Evolutionary conservation across 1,284 basidiomycete species (phyloP), one percentile per base, ranked within the genome.

Genomic region (Cutaneotrichosporon sp.): DNA sequence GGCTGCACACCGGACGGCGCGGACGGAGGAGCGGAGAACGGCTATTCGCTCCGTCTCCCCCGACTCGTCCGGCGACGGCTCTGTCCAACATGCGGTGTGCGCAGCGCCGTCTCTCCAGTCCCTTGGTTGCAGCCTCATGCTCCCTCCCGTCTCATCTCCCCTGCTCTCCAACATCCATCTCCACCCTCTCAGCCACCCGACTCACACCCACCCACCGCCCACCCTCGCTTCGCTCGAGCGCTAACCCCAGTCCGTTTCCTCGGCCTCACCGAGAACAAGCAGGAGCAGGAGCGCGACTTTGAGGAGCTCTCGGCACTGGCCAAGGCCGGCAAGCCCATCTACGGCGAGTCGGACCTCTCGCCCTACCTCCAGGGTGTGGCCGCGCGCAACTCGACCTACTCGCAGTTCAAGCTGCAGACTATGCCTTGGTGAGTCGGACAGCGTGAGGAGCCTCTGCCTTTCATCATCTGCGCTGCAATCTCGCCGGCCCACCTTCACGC

Each of bases 221-320:
- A 18, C 18, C 16, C 16, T 1, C 45, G 7, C 4, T 2, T 14
- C 33, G 13, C 14, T 10, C 25, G 22, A 20, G 11, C 9, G 53
- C 52, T 58, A 24, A 60, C 63, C n/a, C 36, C 72, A 93, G 94
- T 89, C 80, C 93, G 95, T 49, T 95, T 99, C 84, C 95, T 92
- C 92, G 95, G 95, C 55, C 95, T 92, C 90, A 83, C 85, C 24
- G 95, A 98, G 83, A 99, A 99, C 82, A 87, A 86, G 67, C 82
- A 84, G 22, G 94, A 97, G 77, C 85, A 89, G 69, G 85, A 85
- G 62, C 83, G 82, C 78, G 94, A 97, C 77, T 75, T 87, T 55
- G 82, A 83, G 25, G 94, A 97, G 78, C 81, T 97, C 53, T 85
- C 85, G 46, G 86, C 88, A 65, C 86, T 85, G 42, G 88, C 86